These are phyloP conservation scores for Candida lessepsii DNA, from an alignment of 805 yeast species.

Conservation along the genomic window DNA sequence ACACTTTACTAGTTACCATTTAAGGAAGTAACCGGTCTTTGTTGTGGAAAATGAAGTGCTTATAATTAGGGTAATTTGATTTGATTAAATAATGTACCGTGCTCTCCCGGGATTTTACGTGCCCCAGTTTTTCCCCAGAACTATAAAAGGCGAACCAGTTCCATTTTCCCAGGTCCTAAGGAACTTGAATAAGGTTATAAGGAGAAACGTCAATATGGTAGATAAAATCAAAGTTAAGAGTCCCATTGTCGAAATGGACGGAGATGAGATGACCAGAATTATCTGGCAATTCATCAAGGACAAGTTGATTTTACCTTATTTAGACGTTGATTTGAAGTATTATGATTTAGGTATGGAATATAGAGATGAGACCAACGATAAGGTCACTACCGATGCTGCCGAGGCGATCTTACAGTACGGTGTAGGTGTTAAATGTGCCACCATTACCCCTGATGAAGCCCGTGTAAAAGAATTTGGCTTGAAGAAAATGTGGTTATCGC, in stretches of 20 bases:
- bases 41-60: no score
- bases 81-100: constrained; percentile 3
- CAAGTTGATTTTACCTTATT: constrained; percentile 77
- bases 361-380: constrained; percentile 84
- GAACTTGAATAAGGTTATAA: constrained; percentile 1
- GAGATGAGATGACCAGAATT: constrained; percentile 96
- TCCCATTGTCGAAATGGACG: constrained; percentile 96
- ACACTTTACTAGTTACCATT: no score
- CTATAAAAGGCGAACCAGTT: constrained; percentile 1
- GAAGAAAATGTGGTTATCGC: constrained; percentile 97
- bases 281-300: constrained; percentile 92
- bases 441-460: constrained; percentile 97
- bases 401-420: constrained; percentile 83
- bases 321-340: constrained; percentile 85
- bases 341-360: constrained; percentile 85
- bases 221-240: constrained; percentile 72
- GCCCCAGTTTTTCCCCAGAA: constrained; percentile 4
- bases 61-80: neutral
- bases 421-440: constrained; percentile 96
- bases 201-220: constrained; percentile 9
- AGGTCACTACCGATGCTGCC: constrained; percentile 88
- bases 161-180: constrained; percentile 4
- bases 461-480: constrained; percentile 87
- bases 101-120: constrained; percentile 5
- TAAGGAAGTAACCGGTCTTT: no score